These are phyloP conservation scores for Phylloboletellus chloephorus DNA, from an alignment of 1,284 basidiomycete species.

Conservation along the genomic window DNA sequence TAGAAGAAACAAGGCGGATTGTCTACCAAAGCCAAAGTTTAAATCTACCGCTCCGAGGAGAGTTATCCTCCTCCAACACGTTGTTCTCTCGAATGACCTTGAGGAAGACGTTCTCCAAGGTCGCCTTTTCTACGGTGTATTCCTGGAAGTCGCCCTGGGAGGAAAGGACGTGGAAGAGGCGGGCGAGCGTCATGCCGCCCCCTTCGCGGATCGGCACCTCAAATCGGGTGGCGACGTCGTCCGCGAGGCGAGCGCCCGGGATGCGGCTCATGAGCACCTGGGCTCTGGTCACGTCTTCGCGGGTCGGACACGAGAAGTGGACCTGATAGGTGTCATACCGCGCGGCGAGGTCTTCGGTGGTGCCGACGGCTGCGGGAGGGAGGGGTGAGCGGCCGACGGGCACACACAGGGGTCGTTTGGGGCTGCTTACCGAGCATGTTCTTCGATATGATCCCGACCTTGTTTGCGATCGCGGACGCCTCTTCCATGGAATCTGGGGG, in stretches of 20 bases:
- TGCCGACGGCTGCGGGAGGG: constrained; percentile 50
- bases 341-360: constrained; percentile 55
- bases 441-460: constrained; percentile 68
- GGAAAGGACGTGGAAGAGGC: constrained; percentile 52
- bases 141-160: constrained; percentile 51
- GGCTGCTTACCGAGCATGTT: constrained; percentile 60
- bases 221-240: constrained; percentile 75
- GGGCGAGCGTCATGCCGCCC: constrained; percentile 43
- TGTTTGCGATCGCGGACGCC: constrained; percentile 68
- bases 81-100: constrained; percentile 67
- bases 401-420: neutral
- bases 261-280: constrained; percentile 60
- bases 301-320: constrained; percentile 64
- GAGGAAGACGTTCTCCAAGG: constrained; percentile 67
- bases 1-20: neutral
- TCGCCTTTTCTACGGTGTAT: constrained; percentile 64
- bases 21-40: constrained; percentile 8
- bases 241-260: constrained; percentile 58
- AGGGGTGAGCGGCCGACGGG: neutral
- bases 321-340: constrained; percentile 74
- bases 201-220: constrained; percentile 56
- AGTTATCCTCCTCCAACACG: constrained; percentile 45
- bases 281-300: constrained; percentile 51
- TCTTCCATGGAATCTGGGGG: constrained; percentile 75
- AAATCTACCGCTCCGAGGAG: constrained; percentile 4